These are phyloP conservation scores for Sarocladium oryzae DNA, from an alignment of 2,329 filamentous ascomycete genomes.

Conservation along the genomic window DNA sequence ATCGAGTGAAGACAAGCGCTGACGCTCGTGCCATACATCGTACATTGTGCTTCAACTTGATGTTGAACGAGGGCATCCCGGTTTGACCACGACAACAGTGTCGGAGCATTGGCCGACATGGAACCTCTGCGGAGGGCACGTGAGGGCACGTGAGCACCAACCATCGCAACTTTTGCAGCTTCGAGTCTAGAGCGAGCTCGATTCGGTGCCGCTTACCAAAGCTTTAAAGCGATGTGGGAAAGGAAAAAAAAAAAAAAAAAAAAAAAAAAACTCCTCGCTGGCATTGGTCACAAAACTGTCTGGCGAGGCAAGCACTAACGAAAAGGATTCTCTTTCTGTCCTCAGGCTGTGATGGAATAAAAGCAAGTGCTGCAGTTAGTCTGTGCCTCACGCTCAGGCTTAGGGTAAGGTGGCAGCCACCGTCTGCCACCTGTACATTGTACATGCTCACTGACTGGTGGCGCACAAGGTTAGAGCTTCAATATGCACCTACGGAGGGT, in stretches of 20 bases:
- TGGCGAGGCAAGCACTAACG: no score
- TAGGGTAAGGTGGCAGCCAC: not conserved
- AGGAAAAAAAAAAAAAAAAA: no score
- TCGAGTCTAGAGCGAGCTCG: not conserved
- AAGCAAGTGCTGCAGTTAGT: not conserved
- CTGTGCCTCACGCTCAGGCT: not conserved
- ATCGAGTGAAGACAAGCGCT: constrained; percentile 5
- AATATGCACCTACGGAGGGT: no score
- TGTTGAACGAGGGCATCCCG: constrained; percentile 6
- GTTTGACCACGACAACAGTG: not conserved
- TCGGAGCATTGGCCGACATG: not conserved
- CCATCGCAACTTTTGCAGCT: constrained; percentile 8
- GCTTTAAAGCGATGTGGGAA: no score
- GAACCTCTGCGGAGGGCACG: not conserved
- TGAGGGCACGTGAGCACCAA: constrained; percentile 6
- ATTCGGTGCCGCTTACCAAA: not conserved
- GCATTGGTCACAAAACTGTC: no score
- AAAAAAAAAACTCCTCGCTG: no score
- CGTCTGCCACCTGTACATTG: no score
- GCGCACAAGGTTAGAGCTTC: no score
- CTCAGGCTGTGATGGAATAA: not conserved
- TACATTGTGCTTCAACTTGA: not conserved
- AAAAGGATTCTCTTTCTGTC: no score
- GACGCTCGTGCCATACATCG: not conserved
- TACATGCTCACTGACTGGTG: not conserved